Evolutionary conservation across 805 yeast genomes (phyloP).

Genomic region (Candida yuanshanica): DNA sequence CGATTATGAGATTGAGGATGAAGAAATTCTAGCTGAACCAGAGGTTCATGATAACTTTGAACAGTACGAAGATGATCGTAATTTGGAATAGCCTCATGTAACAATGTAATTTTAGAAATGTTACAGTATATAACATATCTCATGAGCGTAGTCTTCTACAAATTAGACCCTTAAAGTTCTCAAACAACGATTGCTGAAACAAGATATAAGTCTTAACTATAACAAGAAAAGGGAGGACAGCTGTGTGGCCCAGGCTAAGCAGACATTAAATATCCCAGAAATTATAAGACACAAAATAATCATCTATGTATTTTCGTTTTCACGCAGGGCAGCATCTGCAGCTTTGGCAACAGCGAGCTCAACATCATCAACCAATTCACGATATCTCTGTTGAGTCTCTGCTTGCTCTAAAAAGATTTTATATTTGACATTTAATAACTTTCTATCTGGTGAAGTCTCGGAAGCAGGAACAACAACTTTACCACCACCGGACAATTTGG

Average conservation of each 20-base stretch:
- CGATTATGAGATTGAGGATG: slow-evolving; percentile 23
- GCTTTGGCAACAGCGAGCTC: slow-evolving; percentile 13
- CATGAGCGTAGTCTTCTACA: no score
- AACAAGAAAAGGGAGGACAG: not conserved
- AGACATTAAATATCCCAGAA: not conserved
- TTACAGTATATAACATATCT: no score
- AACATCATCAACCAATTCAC: slow-evolving; percentile 57
- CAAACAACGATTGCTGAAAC: no score
- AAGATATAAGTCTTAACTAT: no score
- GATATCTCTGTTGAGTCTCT: slow-evolving; percentile 68
- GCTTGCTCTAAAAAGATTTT: slow-evolving; percentile 86
- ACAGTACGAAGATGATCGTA: slow-evolving; percentile 12
- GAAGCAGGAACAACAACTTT: slow-evolving; percentile 66
- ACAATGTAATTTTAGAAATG: no score
- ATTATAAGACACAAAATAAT: not conserved
- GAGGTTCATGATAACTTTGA: slow-evolving; percentile 8
- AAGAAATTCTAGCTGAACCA: slow-evolving; percentile 12
- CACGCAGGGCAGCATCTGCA: not conserved
- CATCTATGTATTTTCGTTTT: not conserved
- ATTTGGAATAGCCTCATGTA: slow-evolving; percentile 6
- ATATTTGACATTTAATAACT: slow-evolving; percentile 72
- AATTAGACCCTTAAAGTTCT: no score
- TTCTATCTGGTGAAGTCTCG: slow-evolving; percentile 55
- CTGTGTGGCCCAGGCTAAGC: not conserved
- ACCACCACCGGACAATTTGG: slow-evolving; percentile 77